Percentiles rank a stretch among this genome's conserved stretches.
Evolutionary conservation across 1,284 basidiomycete species (phyloP).

Genomic region (Boletus calvinii): DNA sequence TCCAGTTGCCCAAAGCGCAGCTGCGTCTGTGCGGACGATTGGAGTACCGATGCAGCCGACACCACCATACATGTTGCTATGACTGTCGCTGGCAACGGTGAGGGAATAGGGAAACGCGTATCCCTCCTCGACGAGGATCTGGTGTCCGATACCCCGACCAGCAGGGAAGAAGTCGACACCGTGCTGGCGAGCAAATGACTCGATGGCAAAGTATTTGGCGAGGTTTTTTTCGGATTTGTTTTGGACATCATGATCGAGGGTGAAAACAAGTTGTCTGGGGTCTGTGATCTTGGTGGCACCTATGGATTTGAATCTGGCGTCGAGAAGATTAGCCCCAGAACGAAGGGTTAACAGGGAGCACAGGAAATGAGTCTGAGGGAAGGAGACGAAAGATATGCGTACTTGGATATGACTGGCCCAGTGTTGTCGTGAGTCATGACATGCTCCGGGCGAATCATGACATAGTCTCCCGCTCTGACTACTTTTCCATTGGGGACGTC

Average conservation of each 20-base stretch:
- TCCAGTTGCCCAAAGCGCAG: conserved; percentile 97
- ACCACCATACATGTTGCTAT: conserved; percentile 99
- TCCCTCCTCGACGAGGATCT: conserved; percentile 93
- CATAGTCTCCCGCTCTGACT: conserved; percentile 96
- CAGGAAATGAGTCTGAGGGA: no score
- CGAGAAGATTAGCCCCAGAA: conserved; percentile 9
- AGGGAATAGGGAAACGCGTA: conserved; percentile 94
- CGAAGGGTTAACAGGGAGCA: background rate
- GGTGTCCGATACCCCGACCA: conserved; percentile 97
- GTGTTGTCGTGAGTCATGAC: conserved; percentile 99
- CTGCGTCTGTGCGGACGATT: conserved; percentile 91
- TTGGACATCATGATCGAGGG: conserved; percentile 98
- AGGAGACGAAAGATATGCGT: conserved; percentile 31
- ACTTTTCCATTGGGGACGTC: conserved; percentile 74
- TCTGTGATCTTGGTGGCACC: conserved; percentile 87
- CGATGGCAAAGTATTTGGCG: conserved; percentile 91
- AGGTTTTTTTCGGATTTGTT: conserved; percentile 95
- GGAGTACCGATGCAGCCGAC: conserved; percentile 97
- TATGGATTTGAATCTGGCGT: conserved; percentile 86
- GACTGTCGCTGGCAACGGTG: conserved; percentile 94
- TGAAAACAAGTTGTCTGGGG: conserved; percentile 88
- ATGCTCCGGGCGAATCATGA: conserved; percentile 97
- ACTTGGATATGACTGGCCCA: conserved; percentile 96
- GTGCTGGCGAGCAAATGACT: conserved; percentile 86
- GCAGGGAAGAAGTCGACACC: conserved; percentile 96